phyloP scores from a whole-genome alignment of 768 basidiomycete genomes.

The Amanita pallidorosea region DNA sequence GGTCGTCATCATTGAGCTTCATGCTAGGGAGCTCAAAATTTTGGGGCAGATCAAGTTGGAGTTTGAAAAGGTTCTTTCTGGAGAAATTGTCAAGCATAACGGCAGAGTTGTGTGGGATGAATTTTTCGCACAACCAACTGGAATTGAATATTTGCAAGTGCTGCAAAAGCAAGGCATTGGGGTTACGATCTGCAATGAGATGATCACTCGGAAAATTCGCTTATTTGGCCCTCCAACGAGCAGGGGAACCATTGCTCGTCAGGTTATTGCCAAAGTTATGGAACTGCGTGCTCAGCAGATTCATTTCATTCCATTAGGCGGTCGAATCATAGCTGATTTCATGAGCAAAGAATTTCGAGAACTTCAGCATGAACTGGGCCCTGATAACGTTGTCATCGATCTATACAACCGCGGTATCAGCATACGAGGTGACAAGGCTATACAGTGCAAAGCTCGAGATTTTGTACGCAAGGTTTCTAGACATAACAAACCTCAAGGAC shows the following conservation, averaged over 20 bases:
- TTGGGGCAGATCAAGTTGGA: conserved; percentile 47
- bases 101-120: conserved; percentile 54
- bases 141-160: conserved; percentile 31
- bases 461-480: conserved; percentile 28
- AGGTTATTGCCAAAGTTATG: conserved; percentile 35
- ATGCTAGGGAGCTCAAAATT: conserved; percentile 35
- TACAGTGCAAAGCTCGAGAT: conserved; percentile 20
- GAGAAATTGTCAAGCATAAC: conserved; percentile 44
- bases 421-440: conserved; percentile 42
- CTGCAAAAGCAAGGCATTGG: conserved; percentile 27
- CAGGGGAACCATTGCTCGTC: conserved; percentile 29
- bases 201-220: conserved; percentile 30
- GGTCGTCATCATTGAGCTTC: conserved; percentile 35
- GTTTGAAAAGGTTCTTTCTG: conserved; percentile 51
- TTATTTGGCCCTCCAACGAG: conserved; percentile 39
- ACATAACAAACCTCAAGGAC: conserved; percentile 14
- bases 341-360: conserved; percentile 31
- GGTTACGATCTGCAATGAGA: conserved; percentile 34
- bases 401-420: conserved; percentile 27
- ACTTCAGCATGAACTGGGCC: conserved; percentile 40
- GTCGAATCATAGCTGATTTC: conserved; percentile 34
- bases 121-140: conserved; percentile 38
- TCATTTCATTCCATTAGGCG: conserved; percentile 35
- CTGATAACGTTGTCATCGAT: conserved; percentile 47
- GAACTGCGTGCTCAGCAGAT: conserved; percentile 31